phyloP scores from a whole-genome alignment of 768 basidiomycete species.

The Lentinula boryana region DNA sequence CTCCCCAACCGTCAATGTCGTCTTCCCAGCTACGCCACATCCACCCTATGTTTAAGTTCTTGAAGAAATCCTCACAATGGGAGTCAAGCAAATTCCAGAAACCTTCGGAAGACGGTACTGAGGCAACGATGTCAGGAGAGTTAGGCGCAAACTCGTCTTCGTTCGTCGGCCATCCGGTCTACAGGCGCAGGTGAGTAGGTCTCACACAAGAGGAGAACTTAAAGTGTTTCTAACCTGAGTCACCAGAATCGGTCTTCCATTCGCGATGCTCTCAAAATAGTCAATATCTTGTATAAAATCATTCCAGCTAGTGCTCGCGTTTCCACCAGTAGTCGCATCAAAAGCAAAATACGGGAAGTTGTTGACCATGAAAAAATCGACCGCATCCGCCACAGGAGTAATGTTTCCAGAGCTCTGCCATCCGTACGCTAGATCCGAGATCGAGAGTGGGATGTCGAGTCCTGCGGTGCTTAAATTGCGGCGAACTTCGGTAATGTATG shows the following conservation, averaged over 20 bases:
- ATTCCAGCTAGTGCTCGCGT: constrained; percentile 4
- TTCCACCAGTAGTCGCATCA: constrained; percentile 11
- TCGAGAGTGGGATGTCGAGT: constrained; percentile 10
- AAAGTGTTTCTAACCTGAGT: constrained; percentile 8
- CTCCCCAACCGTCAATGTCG: constrained; percentile 12
- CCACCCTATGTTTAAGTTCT: constrained; percentile 11
- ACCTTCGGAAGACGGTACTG: constrained; percentile 9
- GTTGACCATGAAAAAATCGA: constrained; percentile 14
- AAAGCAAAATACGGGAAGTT: constrained; percentile 13
- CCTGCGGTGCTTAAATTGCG: constrained; percentile 10
- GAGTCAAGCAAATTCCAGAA: constrained; percentile 10
- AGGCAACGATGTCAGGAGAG: constrained; percentile 10
- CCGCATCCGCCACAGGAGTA: constrained; percentile 6
- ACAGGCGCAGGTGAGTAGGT: neutral
- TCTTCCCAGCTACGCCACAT: constrained; percentile 12
- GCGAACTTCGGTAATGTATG: constrained; percentile 10
- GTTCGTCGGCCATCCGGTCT: constrained; percentile 14
- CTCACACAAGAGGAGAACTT: too few species aligned
- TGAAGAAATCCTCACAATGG: constrained; percentile 12
- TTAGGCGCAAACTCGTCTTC: constrained; percentile 13
- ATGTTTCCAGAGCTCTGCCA: constrained; percentile 13
- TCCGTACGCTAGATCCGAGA: constrained; percentile 12
- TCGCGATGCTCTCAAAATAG: constrained; percentile 10
- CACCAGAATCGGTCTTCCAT: constrained; percentile 10
- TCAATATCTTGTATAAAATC: constrained; percentile 10